Evolutionary conservation across 164 flowering plant species (phyloP).

Genomic region (Stephania japonica): DNA sequence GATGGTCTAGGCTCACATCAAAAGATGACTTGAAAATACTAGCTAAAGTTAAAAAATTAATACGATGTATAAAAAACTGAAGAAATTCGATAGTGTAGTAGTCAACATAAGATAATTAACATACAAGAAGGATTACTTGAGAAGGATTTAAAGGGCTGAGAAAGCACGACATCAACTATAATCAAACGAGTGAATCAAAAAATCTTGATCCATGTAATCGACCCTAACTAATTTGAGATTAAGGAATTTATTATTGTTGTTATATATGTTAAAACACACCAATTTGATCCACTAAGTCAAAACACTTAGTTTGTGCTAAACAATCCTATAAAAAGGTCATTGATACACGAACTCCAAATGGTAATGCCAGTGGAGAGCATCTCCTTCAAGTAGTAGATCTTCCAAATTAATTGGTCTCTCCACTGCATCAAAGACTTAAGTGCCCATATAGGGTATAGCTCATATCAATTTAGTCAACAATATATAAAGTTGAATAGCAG

Average conservation of each 20-base stretch:
- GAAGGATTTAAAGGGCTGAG: no score
- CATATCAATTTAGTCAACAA: not conserved
- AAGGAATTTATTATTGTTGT: no score
- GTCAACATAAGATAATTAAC: no score
- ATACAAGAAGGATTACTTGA: no score
- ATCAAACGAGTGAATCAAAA: not conserved
- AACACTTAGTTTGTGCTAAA: not conserved
- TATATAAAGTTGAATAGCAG: not conserved
- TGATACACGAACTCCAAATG: constrained; percentile 3
- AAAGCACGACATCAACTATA: not conserved
- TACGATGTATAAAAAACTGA: no score
- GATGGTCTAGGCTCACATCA: no score
- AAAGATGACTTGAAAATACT: no score
- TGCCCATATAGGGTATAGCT: constrained; percentile 1
- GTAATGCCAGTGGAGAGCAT: constrained; percentile 18
- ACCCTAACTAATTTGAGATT: not conserved
- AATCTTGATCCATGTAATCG: not conserved
- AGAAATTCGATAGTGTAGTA: no score
- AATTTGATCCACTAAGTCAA: not conserved
- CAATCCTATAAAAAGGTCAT: constrained; percentile 5
- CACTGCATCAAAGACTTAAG: not conserved
- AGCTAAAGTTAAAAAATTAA: not conserved
- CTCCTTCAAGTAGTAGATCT: constrained; percentile 18
- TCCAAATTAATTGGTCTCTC: constrained; percentile 25
- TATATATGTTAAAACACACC: not conserved